phyloP scores from a whole-genome alignment of 805 yeast species.

The Wickerhamiella vanderwaltii region DNA sequence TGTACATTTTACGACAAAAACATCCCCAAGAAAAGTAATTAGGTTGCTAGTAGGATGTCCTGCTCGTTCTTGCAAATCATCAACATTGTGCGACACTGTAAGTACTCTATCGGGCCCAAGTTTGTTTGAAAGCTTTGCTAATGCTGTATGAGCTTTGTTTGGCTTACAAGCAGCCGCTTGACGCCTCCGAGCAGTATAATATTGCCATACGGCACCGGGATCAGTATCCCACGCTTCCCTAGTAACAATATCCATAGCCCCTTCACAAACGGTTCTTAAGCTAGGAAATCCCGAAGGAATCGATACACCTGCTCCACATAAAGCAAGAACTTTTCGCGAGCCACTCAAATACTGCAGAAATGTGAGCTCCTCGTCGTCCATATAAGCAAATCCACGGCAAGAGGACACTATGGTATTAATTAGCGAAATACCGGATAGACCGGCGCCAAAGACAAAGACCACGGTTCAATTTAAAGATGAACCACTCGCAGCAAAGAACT shows the following conservation, averaged over 20 bases:
- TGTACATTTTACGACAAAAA: conserved; percentile 65
- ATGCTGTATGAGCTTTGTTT: conserved; percentile 58
- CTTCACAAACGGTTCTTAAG: conserved; percentile 70
- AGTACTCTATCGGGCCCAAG: conserved; percentile 34
- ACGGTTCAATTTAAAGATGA: conserved; percentile 4
- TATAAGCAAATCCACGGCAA: no score
- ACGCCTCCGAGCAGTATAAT: conserved; percentile 57
- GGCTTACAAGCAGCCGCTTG: conserved; percentile 58
- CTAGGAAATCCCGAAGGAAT: conserved; percentile 68
- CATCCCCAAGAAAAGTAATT: conserved; percentile 66
- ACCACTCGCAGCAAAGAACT: conserved; percentile 7
- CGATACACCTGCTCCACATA: conserved; percentile 77
- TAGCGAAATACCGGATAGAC: not conserved
- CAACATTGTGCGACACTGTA: conserved; percentile 75
- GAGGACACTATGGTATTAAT: not conserved
- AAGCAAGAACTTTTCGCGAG: conserved; percentile 28
- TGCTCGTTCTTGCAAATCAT: conserved; percentile 58
- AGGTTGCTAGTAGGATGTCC: conserved; percentile 43
- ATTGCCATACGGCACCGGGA: conserved; percentile 86
- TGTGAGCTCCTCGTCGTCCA: conserved; percentile 21
- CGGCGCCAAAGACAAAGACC: not conserved
- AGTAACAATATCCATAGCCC: conserved; percentile 74
- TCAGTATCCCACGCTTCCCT: conserved; percentile 79
- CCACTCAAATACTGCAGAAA: conserved; percentile 28
- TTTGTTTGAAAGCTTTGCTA: conserved; percentile 44